phyloP scores from a whole-genome alignment of 2,329 filamentous ascomycete genomes.

The Penicillium digitatum region DNA sequence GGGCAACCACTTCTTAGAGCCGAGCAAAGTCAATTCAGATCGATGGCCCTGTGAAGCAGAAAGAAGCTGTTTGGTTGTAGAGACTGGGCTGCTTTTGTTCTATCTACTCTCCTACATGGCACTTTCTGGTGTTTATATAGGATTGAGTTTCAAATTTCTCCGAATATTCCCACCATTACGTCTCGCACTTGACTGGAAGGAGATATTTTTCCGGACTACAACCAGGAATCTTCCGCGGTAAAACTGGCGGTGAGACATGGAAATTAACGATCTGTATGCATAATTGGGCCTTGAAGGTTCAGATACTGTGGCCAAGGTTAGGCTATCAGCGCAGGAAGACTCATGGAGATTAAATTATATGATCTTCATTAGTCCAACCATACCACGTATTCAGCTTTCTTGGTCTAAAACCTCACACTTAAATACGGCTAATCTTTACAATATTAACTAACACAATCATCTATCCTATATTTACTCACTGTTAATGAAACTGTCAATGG shows the following conservation, averaged over 20 bases:
- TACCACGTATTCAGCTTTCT: too few species aligned
- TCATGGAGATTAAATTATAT: too few species aligned
- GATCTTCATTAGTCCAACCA: too few species aligned
- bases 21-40: not conserved
- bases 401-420: too few species aligned
- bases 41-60: not conserved
- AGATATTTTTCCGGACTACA: slow-evolving; percentile 1
- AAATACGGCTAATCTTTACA: too few species aligned
- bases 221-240: not conserved
- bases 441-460: too few species aligned
- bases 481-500: too few species aligned
- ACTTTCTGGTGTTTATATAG: too few species aligned
- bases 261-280: not conserved
- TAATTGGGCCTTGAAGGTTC: not conserved
- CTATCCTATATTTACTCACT: too few species aligned
- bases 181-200: not conserved
- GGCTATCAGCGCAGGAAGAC: too few species aligned
- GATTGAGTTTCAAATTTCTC: not conserved
- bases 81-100: not conserved
- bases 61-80: too few species aligned
- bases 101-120: not conserved
- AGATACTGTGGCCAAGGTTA: not conserved
- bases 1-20: not conserved
- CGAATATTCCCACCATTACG: not conserved
- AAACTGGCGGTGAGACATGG: slow-evolving; percentile 7